These are phyloP conservation scores for Fraxinus baroniana DNA, from an alignment of 305 asterid species.

Conservation along the genomic window DNA sequence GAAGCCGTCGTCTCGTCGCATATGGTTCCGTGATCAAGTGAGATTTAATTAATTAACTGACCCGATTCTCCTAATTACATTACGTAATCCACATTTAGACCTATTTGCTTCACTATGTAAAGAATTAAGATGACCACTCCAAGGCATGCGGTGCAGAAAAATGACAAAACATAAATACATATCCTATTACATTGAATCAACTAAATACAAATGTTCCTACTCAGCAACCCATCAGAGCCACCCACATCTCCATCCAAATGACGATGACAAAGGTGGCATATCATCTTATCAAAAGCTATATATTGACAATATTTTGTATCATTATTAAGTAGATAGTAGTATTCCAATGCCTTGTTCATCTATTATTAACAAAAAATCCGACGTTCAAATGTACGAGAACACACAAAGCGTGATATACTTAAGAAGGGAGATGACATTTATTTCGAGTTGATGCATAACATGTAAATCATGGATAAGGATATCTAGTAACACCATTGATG, in stretches of 20 bases:
- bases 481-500: neutral
- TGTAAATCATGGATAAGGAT: neutral
- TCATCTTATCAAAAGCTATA: neutral
- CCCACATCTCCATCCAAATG: neutral
- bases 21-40: neutral
- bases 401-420: neutral
- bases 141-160: neutral
- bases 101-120: neutral
- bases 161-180: neutral
- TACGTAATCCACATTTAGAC: neutral
- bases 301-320: neutral
- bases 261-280: neutral
- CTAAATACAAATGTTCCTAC: conserved; percentile 15
- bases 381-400: neutral
- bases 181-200: neutral
- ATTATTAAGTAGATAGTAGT: neutral
- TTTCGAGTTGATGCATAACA: neutral
- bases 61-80: neutral
- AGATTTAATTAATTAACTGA: neutral
- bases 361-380: no score
- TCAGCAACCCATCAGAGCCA: conserved; percentile 19
- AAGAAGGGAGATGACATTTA: neutral
- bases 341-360: neutral
- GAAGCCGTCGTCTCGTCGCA: neutral
- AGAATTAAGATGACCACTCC: neutral